These are phyloP conservation scores for Naematelia aurantialba DNA, from an alignment of 768 basidiomycete genomes.

Conservation along the genomic window DNA sequence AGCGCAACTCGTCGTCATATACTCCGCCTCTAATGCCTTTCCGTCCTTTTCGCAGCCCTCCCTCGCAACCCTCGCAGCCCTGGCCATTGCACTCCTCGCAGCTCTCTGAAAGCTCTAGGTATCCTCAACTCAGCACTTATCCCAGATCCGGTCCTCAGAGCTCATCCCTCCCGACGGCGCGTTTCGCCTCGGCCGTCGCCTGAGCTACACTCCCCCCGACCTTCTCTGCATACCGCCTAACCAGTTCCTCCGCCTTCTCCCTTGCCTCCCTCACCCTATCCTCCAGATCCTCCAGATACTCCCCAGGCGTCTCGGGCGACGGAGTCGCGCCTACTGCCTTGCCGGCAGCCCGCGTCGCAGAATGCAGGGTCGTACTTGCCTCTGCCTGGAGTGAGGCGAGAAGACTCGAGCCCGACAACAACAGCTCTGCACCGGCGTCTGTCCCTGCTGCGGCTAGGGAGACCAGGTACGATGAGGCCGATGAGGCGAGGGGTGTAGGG, in stretches of 20 bases:
- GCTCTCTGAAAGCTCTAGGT: too few species aligned
- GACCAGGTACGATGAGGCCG: slow-evolving; percentile 34
- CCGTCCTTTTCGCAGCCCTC: too few species aligned
- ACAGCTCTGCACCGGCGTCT: slow-evolving; percentile 17
- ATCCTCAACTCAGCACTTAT: not conserved
- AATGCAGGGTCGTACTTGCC: slow-evolving; percentile 18
- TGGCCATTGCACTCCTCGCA: too few species aligned
- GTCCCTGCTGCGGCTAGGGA: slow-evolving; percentile 20
- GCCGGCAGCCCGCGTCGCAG: slow-evolving; percentile 31
- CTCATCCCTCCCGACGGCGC: slow-evolving; percentile 16
- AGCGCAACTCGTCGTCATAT: not conserved
- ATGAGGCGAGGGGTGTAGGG: slow-evolving; percentile 21
- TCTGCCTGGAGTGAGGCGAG: slow-evolving; percentile 1
- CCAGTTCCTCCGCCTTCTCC: slow-evolving; percentile 18
- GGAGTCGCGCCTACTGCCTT: slow-evolving; percentile 36
- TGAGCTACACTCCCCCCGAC: slow-evolving; percentile 12
- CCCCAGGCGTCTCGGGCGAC: slow-evolving; percentile 19
- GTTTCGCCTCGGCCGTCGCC: slow-evolving; percentile 9
- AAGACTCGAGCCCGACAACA: slow-evolving; percentile 20
- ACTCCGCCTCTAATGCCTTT: too few species aligned
- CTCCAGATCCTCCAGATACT: slow-evolving; percentile 16
- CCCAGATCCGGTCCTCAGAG: slow-evolving; percentile 5
- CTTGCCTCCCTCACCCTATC: slow-evolving; percentile 6
- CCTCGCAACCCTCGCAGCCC: too few species aligned
- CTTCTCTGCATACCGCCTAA: slow-evolving; percentile 15